A percentile compares a stretch with the other conserved stretches of the same genome.
Evolutionary conservation across 495 filamentous ascomycete species (phyloP).

Genomic region (Oleoguttula mirabilis): DNA sequence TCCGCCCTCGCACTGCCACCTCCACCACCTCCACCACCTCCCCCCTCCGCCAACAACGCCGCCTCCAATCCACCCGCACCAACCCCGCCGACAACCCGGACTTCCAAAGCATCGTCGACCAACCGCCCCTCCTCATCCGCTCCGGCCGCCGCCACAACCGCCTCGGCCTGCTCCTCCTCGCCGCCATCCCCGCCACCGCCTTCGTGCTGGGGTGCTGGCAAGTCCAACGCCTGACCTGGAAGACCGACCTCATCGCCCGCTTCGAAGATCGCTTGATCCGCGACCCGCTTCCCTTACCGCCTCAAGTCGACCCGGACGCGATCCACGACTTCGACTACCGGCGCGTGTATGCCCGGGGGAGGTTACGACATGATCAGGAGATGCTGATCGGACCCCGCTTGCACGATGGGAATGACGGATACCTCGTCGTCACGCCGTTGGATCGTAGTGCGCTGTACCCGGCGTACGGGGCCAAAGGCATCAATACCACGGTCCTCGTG

Average conservation of each 20-base stretch:
- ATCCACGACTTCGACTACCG: constrained; percentile 88
- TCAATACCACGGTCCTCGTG: constrained; percentile 52
- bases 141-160: constrained; percentile 49
- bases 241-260: constrained; percentile 77
- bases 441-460: constrained; percentile 45
- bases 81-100: constrained; percentile 51
- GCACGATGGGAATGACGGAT: constrained; percentile 79
- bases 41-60: constrained; percentile 4
- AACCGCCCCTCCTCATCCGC: constrained; percentile 65
- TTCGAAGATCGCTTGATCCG: constrained; percentile 82
- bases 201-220: constrained; percentile 92
- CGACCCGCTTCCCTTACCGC: constrained; percentile 76
- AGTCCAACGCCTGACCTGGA: constrained; percentile 85
- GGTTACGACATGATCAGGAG: constrained; percentile 74
- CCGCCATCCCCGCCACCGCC: constrained; percentile 79
- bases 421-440: constrained; percentile 78
- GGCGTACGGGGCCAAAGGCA: not conserved
- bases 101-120: constrained; percentile 76
- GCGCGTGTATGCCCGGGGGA: constrained; percentile 63
- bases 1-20: not conserved
- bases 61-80: constrained; percentile 3
- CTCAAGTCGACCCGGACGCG: constrained; percentile 62
- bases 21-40: too few species aligned
- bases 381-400: constrained; percentile 91
- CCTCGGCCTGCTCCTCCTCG: constrained; percentile 26